Percentiles rank a stretch among this genome's conserved stretches.
Conservation (phyloP, 1,284 basidiomycete species). For the Cutaneotrichosporon cyanovorans region DNA sequence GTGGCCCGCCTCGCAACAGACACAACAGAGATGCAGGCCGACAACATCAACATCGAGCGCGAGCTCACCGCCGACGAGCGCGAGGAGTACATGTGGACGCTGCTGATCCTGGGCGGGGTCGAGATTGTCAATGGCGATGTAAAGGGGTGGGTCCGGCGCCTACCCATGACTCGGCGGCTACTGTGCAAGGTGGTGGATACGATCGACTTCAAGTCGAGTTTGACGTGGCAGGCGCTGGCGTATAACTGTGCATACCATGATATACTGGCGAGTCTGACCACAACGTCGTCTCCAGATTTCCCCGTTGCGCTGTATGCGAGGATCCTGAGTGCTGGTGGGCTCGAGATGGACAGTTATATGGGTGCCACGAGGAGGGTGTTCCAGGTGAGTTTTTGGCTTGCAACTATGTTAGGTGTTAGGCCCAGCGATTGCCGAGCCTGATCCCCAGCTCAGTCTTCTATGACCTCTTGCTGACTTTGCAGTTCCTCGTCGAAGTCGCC, state of each 20-base stretch:
- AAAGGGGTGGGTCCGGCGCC: slow-evolving; percentile 16
- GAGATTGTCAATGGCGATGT: slow-evolving; percentile 24
- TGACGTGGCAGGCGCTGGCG: slow-evolving; percentile 19
- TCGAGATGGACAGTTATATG: slow-evolving; percentile 28
- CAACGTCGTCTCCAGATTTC: slow-evolving; percentile 19
- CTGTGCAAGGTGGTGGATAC: slow-evolving; percentile 12
- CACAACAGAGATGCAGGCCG: slow-evolving; percentile 24
- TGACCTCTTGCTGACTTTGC: background rate
- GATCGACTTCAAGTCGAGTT: slow-evolving; percentile 13
- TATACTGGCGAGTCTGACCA: slow-evolving; percentile 19
- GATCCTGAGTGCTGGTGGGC: slow-evolving; percentile 18
- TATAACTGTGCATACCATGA: slow-evolving; percentile 31
- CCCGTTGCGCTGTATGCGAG: slow-evolving; percentile 23
- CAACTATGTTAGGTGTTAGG: too few relatives aligned
- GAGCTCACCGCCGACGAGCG: slow-evolving; percentile 16
- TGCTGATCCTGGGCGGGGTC: slow-evolving; percentile 29
- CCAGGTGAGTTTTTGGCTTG: slow-evolving; percentile 14
- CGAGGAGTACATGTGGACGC: slow-evolving; percentile 30
- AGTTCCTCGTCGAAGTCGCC: slow-evolving; percentile 26
- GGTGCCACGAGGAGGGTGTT: slow-evolving; percentile 24
- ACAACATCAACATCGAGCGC: slow-evolving; percentile 18
- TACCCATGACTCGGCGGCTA: slow-evolving; percentile 16
- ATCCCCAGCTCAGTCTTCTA: too few relatives aligned
- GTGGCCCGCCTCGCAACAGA: slow-evolving; percentile 26
- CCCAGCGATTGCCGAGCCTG: too few relatives aligned